phyloP scores from a whole-genome alignment of 2,329 filamentous ascomycete genomes.

The Colletotrichum acutatum region DNA sequence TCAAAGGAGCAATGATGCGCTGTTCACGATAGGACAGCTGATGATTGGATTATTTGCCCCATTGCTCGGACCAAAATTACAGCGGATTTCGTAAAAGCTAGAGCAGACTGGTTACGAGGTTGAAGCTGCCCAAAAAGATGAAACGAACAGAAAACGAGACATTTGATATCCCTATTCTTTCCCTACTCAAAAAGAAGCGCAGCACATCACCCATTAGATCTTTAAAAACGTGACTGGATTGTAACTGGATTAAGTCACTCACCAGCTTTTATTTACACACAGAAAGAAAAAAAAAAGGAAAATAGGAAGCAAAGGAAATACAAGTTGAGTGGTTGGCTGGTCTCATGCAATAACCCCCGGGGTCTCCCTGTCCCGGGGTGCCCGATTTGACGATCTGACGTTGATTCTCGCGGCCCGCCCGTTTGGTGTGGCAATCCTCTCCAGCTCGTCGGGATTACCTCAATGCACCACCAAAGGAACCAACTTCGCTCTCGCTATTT shows the following conservation, averaged over 20 bases:
- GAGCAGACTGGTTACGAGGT: not conserved
- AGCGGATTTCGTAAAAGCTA: conserved; percentile 13
- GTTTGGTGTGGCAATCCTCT: not conserved
- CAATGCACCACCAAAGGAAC: no score
- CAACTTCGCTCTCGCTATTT: no score
- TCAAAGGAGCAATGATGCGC: not conserved
- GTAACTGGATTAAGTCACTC: not conserved
- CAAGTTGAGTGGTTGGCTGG: not conserved
- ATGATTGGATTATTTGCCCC: not conserved
- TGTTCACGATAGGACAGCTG: not conserved
- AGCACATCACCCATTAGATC: not conserved
- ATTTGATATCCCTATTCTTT: conserved; percentile 9
- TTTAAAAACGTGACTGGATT: not conserved
- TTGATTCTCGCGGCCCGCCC: conserved; percentile 3
- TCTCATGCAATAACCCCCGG: not conserved
- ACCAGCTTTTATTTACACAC: not conserved
- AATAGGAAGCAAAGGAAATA: not conserved
- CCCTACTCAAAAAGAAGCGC: not conserved
- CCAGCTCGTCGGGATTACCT: not conserved
- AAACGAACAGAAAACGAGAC: conserved; percentile 7
- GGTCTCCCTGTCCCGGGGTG: not conserved
- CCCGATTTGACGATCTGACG: not conserved
- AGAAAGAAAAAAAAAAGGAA: not conserved
- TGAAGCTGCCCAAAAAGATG: not conserved
- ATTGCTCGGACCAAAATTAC: conserved; percentile 2